Evolutionary conservation across 768 basidiomycete genomes (phyloP).

Genomic region (Cyclocybe aegerita): DNA sequence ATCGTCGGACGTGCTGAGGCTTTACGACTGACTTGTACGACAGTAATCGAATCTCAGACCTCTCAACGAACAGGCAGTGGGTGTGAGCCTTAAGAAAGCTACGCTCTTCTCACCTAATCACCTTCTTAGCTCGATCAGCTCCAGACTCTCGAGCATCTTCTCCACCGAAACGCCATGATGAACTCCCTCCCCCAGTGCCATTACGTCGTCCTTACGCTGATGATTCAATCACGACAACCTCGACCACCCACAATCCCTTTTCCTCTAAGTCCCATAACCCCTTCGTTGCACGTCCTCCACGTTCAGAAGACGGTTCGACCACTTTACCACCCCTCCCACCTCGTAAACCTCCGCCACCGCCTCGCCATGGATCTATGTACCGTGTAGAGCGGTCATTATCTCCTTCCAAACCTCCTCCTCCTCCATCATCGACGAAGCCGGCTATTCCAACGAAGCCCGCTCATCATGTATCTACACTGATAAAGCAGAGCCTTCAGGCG

Average conservation of each 20-base stretch:
- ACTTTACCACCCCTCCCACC: conserved; percentile 51
- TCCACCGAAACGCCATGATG: conserved; percentile 19
- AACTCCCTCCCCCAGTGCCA: conserved; percentile 19
- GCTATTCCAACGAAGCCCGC: conserved; percentile 36
- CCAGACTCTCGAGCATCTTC: conserved; percentile 22
- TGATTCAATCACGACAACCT: conserved; percentile 1
- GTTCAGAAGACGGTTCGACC: conserved; percentile 15
- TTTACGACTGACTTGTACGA: too few species aligned
- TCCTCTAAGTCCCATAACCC: conserved; percentile 35
- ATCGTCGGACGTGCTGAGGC: too few species aligned
- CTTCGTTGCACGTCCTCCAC: conserved; percentile 26
- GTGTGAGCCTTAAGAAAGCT: neutral
- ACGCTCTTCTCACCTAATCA: neutral
- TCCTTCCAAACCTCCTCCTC: conserved; percentile 8
- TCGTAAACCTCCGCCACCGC: conserved; percentile 44
- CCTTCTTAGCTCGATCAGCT: conserved; percentile 2
- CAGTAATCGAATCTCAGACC: too few species aligned
- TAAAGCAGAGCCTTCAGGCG: conserved; percentile 73
- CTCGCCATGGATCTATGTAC: conserved; percentile 29
- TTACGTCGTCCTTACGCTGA: conserved; percentile 5
- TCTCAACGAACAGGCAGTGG: neutral
- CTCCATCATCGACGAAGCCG: conserved; percentile 11
- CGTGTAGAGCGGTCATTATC: conserved; percentile 15
- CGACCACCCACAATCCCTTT: conserved; percentile 13
- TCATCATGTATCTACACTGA: conserved; percentile 58